A percentile compares a stretch with the other conserved stretches of the same genome.
Conservation (phyloP, 106 monocot genomes). For the Amphibolis antarctica region DNA sequence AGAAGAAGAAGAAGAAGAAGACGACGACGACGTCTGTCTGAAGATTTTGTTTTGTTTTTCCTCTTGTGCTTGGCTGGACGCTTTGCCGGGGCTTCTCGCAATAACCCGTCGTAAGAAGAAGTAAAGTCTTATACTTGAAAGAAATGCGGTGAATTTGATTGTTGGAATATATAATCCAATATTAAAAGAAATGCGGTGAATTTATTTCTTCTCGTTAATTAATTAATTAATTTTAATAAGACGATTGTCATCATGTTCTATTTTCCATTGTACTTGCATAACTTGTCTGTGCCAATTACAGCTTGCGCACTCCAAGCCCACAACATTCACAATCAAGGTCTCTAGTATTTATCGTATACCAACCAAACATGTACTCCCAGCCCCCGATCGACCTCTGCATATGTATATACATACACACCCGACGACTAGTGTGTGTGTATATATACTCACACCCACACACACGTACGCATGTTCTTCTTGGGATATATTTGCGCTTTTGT, state of each 20-base stretch:
- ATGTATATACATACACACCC: neutral
- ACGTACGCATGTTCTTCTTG: neutral
- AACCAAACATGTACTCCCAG: neutral
- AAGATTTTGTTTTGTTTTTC: no score
- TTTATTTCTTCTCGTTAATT: no score
- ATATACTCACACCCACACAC: neutral
- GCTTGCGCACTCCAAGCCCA: conserved; percentile 2
- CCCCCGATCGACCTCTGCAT: neutral
- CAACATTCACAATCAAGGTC: no score
- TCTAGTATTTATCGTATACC: neutral
- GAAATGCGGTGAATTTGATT: no score
- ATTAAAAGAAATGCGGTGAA: no score
- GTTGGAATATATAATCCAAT: no score
- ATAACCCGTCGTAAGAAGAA: no score
- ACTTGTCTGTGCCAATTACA: neutral
- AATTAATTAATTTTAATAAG: no score
- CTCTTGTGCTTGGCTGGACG: no score
- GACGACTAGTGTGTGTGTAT: neutral
- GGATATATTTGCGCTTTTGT: neutral
- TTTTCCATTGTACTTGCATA: neutral
- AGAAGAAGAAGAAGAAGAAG: neutral
- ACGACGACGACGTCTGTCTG: neutral
- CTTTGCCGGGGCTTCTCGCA: no score
- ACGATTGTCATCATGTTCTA: neutral
- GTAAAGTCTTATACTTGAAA: no score